These are phyloP conservation scores for Lasiosphaeria hispida DNA, from an alignment of 495 filamentous ascomycete species.

Conservation along the genomic window DNA sequence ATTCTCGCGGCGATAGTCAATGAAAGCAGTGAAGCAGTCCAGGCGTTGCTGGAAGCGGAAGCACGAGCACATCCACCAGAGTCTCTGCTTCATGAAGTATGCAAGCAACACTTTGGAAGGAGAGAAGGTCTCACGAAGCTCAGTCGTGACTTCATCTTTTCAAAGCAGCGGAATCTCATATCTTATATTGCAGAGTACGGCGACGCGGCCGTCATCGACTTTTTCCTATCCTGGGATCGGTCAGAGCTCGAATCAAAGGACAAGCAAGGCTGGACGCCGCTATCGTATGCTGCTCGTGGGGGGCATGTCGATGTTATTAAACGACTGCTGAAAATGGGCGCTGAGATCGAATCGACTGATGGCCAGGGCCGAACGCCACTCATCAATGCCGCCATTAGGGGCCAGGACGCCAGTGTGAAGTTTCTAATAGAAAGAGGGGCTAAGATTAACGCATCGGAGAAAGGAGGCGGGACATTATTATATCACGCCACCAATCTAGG, in stretches of 20 bases:
- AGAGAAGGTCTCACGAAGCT: not conserved
- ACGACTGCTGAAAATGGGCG: not conserved
- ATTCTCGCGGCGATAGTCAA: not conserved
- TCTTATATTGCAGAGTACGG: too few species aligned
- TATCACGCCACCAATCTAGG: too few species aligned
- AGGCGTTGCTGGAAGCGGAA: not conserved
- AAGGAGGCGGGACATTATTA: too few species aligned
- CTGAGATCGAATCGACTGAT: not conserved
- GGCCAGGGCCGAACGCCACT: not conserved
- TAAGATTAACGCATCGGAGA: too few species aligned
- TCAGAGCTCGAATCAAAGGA: not conserved
- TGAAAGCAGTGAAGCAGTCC: not conserved
- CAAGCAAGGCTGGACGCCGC: not conserved
- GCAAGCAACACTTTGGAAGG: not conserved
- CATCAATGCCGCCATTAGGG: not conserved
- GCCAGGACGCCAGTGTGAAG: not conserved
- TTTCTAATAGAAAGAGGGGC: not conserved
- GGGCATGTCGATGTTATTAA: not conserved
- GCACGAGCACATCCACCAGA: not conserved
- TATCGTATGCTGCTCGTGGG: not conserved
- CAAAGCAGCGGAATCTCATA: not conserved
- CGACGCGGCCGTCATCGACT: not conserved
- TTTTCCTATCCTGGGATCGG: not conserved
- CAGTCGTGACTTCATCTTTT: not conserved
- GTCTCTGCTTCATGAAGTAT: not conserved